Evolutionary conservation across 2,329 filamentous ascomycete species (phyloP), one percentile per base, ranked within the genome.

Genomic region (Phoma sp.): DNA sequence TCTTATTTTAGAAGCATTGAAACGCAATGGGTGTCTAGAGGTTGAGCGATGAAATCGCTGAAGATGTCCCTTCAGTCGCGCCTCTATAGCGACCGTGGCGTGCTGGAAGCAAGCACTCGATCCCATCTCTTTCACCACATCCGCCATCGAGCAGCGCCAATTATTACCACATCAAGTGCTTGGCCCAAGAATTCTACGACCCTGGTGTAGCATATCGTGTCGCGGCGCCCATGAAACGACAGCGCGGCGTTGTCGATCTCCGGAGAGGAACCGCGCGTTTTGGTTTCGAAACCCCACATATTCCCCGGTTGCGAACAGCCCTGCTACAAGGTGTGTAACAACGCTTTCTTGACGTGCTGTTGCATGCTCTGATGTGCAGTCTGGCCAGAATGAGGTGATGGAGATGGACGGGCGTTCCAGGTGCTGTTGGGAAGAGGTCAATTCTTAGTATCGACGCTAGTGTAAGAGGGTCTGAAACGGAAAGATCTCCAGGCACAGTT

Each of bases 211-310:
- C 53, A 41, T 18, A 18, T 37, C n/a, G 29, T 22, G 47, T 57
- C 47, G 49, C 50, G 33, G 52, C 52, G 35, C 23, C 47, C 33
- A 51, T 59, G 59, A 59, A 59, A 61, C 59, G 40, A 48, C 38
- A 59, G 56, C 47, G 43, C 51, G 49, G 52, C 49, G 47, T 29
- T 45, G 18, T 44, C 23, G 38, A 47, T 36, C 27, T 35, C 51
- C 54, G 48, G 51, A 25, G n/a, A 35, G 33, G 38, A 47, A 57
- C 45, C 55, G 48, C 51, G 58, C 53, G 57, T 50, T 55, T 55
- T 32, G 49, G 66, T 67, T 69, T 68, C 50, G 56, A 69, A 65
- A 62, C 60, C 49, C 38, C 44, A 58, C 53, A 52, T 13, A 40
- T 52, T 14, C 35, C 14, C 14, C 32, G 11, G 51, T 18, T 14